phyloP scores from a whole-genome alignment of 176 grass and related monocot genomes.

The Phoenix dactylifera region DNA sequence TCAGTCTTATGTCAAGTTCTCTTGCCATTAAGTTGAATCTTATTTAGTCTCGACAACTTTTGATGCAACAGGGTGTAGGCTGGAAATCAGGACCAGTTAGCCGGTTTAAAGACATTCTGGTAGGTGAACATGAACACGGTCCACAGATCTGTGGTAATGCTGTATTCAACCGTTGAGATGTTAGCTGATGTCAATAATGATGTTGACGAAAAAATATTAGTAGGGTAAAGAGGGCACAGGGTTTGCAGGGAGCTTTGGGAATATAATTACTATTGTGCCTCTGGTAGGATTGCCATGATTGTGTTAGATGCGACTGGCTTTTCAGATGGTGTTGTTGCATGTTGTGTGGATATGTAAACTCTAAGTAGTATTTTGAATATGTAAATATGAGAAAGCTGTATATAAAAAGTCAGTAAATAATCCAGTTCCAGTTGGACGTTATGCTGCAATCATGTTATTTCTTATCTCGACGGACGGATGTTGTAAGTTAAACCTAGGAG shows the following conservation, averaged over 20 bases:
- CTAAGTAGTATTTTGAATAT: not conserved
- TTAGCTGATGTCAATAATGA: not conserved
- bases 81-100: not conserved
- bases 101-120: slow-evolving; percentile 5
- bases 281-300: not conserved
- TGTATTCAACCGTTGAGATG: not conserved
- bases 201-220: not conserved
- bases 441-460: too few species aligned
- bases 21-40: too few species aligned
- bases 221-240: too few species aligned
- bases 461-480: too few species aligned
- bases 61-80: not conserved
- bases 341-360: not conserved
- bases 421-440: too few species aligned
- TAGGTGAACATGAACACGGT: not conserved
- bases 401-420: too few species aligned
- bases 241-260: too few species aligned
- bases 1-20: too few species aligned
- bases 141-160: not conserved
- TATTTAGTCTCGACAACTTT: too few species aligned
- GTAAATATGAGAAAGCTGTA: too few species aligned
- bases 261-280: not conserved
- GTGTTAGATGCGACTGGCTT: not conserved
- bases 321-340: not conserved
- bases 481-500: too few species aligned